Evolutionary conservation across 106 monocot genomes (phyloP).

Genomic region (Cymbidium sinense): DNA sequence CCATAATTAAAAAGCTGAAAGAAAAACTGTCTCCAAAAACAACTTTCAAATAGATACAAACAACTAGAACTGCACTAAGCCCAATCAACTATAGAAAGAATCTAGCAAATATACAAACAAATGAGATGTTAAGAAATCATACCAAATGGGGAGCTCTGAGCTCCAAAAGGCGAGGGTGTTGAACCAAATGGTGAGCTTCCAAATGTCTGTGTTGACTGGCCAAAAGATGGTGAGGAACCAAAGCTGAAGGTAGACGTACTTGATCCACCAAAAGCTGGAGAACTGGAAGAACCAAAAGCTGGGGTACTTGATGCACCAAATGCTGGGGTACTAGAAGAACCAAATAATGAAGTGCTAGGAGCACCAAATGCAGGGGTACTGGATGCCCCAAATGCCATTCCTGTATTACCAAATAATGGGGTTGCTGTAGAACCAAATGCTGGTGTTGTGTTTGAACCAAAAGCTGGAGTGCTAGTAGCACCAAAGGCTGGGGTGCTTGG

Average conservation of each 20-base stretch:
- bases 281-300: slow-evolving; percentile 19
- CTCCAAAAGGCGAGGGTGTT: slow-evolving; percentile 51
- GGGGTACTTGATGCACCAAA: slow-evolving; percentile 19
- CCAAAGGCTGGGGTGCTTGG: slow-evolving; percentile 31
- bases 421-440: slow-evolving; percentile 28
- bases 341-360: slow-evolving; percentile 38
- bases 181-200: slow-evolving; percentile 66
- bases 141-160: slow-evolving; percentile 77
- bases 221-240: slow-evolving; percentile 40
- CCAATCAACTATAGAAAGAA: neutral
- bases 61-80: neutral
- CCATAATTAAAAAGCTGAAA: neutral
- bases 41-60: slow-evolving; percentile 1
- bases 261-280: slow-evolving; percentile 18
- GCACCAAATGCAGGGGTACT: slow-evolving; percentile 48
- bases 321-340: slow-evolving; percentile 26
- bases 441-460: slow-evolving; percentile 32
- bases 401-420: slow-evolving; percentile 38
- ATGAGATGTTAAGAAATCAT: slow-evolving; percentile 8
- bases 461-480: slow-evolving; percentile 27
- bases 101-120: neutral
- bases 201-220: slow-evolving; percentile 52
- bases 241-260: slow-evolving; percentile 22
- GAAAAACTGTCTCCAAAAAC: neutral
- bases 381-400: slow-evolving; percentile 35